phyloP scores from a whole-genome alignment of 2,329 filamentous ascomycete genomes.

The Myrmaecium sp. region DNA sequence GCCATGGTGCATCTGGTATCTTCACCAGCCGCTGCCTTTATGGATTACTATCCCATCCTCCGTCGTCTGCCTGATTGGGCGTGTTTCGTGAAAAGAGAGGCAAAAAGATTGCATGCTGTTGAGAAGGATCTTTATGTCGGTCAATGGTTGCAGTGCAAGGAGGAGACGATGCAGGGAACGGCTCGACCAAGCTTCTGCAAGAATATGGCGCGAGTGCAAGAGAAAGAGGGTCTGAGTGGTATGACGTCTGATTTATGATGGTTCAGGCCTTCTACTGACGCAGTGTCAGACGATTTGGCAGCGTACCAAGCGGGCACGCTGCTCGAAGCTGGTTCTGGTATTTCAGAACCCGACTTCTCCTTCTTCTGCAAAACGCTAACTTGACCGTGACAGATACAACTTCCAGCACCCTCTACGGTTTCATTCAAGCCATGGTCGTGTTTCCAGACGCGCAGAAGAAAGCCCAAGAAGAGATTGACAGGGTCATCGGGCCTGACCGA shows the following conservation, averaged over 20 bases:
- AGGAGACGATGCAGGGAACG: slow-evolving; percentile 4
- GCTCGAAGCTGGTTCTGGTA: slow-evolving; percentile 15
- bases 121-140: slow-evolving; percentile 20
- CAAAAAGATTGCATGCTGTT: slow-evolving; percentile 24
- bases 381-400: too few species aligned
- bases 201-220: slow-evolving; percentile 9
- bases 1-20: slow-evolving; percentile 27
- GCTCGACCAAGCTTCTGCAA: slow-evolving; percentile 11
- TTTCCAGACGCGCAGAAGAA: slow-evolving; percentile 9
- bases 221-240: slow-evolving; percentile 6
- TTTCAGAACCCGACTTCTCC: too few species aligned
- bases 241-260: slow-evolving; percentile 1
- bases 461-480: slow-evolving; percentile 14
- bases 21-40: slow-evolving; percentile 24
- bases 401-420: slow-evolving; percentile 9
- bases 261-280: neutral
- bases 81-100: slow-evolving; percentile 21
- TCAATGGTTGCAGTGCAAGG: slow-evolving; percentile 11
- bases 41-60: slow-evolving; percentile 31
- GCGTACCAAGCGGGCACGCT: slow-evolving; percentile 11
- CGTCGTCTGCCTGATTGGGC: slow-evolving; percentile 18
- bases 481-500: slow-evolving; percentile 10
- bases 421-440: slow-evolving; percentile 12
- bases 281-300: slow-evolving; percentile 10
- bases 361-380: too few species aligned